Evolutionary conservation across 2,329 filamentous ascomycete species (phyloP), one percentile per base, ranked within the genome.

Genomic region (Pochonia chlamydosporia): DNA sequence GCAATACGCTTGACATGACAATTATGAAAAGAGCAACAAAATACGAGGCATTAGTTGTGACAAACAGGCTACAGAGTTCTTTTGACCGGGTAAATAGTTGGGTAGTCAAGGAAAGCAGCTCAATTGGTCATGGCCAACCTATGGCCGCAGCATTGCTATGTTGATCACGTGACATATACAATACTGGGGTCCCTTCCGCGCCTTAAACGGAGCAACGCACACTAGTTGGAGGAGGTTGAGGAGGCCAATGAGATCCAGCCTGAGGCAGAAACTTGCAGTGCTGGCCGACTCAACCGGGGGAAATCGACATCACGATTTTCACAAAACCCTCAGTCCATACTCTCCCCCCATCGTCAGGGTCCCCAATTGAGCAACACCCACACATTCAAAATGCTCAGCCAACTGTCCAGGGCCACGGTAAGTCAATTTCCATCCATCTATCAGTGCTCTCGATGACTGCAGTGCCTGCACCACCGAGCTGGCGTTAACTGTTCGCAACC

Each of bases 391-490:
- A 81, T 81, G 78, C 69, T 81, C 68, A 66, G 65, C 60, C 74
- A 76, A 66, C 64, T 79, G 52, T 72, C 73, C 62, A 70, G 78
- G 69, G 69, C 68, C 65, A 73, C 77, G 67, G 79, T 82, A 73
- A 59, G 76, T 71, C 45, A 30, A 52, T 24, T n/a, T 20, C 33
- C 25, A 13, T 31, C 31, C 21, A 26, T 45, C 44, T 21, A 16
- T 18, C 16, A 16, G 10, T 45, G 14, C 44, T 37, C 18, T 37
- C 13, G 24, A 37, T 14, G 13, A 25, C 24, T 18, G 37, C 37
- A 20, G 28, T n/a, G 18, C 39, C 35, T 39, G 16, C 21, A 25
- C 23, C 26, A 40, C 9, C n/a, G 14, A 21, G 16, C 31, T 16
- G 11, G 40, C 40, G 7, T 28, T 13, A 3, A 26, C 14, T 35